These are phyloP conservation scores for Leonotis leonurus DNA, from an alignment of 257 asterid species.

Conservation along the genomic window DNA sequence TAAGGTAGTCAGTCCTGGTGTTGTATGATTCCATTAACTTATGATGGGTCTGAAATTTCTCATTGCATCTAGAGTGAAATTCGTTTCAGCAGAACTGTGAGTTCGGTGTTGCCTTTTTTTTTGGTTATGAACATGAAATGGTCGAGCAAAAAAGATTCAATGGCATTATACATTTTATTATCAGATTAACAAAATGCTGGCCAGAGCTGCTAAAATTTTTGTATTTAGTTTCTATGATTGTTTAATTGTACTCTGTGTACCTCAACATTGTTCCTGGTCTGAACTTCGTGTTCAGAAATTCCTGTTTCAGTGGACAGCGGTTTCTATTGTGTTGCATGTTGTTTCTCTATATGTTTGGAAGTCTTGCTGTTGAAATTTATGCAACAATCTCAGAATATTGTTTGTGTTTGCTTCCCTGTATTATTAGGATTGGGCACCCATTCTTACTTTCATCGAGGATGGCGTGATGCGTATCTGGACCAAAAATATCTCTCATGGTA, in stretches of 20 bases:
- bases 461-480: conserved; percentile 58
- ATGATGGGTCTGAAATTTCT: conserved; percentile 2
- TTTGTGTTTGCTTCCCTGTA: conserved; percentile 19
- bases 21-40: neutral
- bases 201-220: neutral
- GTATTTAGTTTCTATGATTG: conserved; percentile 8
- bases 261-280: conserved; percentile 2
- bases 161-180: neutral
- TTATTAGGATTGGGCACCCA: conserved; percentile 71
- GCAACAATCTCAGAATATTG: conserved; percentile 12
- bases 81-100: conserved; percentile 9
- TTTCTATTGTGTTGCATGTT: neutral
- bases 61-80: neutral
- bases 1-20: conserved; percentile 41
- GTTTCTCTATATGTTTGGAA: neutral
- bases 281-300: conserved; percentile 4
- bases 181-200: neutral
- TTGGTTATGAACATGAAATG: neutral
- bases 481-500: conserved; percentile 48
- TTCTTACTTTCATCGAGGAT: conserved; percentile 55
- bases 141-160: neutral
- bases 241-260: neutral
- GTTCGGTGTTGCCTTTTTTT: neutral
- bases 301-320: neutral
- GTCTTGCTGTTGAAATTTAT: conserved; percentile 3